These are phyloP conservation scores for Leccinum fuscescens DNA, from an alignment of 1,284 basidiomycete species.

Conservation along the genomic window DNA sequence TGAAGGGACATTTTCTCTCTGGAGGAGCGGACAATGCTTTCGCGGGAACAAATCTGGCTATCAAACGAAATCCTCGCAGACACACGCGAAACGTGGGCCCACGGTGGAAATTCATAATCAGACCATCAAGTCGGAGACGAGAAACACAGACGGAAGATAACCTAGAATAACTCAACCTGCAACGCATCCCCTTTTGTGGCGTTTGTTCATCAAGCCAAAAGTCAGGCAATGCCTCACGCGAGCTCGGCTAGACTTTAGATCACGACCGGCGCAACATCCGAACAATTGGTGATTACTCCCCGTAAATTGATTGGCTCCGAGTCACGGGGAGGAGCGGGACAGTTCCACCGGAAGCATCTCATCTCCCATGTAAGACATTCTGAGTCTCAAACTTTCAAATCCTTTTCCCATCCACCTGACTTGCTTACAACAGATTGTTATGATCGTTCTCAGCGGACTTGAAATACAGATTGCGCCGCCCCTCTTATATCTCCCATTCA, in stretches of 20 bases:
- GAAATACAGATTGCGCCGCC: conserved; percentile 11
- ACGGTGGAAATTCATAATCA: conserved; percentile 2
- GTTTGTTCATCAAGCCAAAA: not conserved
- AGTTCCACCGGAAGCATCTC: not conserved
- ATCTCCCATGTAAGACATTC: conserved; percentile 14
- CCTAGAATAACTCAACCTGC: not conserved
- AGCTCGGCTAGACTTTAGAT: not conserved
- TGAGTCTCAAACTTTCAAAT: conserved; percentile 8
- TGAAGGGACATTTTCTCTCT: not conserved
- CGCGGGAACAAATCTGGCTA: conserved; percentile 20
- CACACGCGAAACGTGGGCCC: not conserved
- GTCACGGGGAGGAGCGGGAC: not conserved
- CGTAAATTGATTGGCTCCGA: conserved; percentile 14
- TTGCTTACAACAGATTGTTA: conserved; percentile 5
- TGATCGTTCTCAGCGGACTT: conserved; percentile 29
- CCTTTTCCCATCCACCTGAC: conserved; percentile 16
- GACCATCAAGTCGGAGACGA: not conserved
- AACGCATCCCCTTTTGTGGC: not conserved
- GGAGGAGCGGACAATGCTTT: not conserved
- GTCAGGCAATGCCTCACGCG: not conserved
- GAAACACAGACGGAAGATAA: not conserved
- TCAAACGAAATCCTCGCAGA: not conserved
- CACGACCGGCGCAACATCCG: not conserved
- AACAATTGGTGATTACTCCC: conserved; percentile 1
- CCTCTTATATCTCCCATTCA: conserved; percentile 10